Conservation (phyloP, 1,284 basidiomycete genomes). For the Apiotrichum brassicae region DNA sequence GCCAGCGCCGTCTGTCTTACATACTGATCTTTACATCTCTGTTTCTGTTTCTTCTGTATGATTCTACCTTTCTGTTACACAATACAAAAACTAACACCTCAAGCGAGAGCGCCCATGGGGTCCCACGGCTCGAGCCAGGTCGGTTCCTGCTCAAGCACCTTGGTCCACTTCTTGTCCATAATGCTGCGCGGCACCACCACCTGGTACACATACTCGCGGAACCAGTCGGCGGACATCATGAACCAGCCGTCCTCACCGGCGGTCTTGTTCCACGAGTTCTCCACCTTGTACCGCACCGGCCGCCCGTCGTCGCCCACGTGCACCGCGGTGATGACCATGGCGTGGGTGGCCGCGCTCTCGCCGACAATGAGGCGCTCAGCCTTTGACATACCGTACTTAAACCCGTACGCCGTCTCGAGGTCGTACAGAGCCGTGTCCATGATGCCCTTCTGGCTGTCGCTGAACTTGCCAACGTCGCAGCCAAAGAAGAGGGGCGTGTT, state of each 20-base stretch:
- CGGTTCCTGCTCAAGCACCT: constrained; percentile 66
- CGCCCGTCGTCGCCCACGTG: constrained; percentile 71
- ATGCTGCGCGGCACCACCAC: constrained; percentile 73
- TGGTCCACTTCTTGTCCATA: constrained; percentile 69
- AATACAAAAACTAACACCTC: no score
- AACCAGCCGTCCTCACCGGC: constrained; percentile 82
- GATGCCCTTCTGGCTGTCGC: constrained; percentile 55
- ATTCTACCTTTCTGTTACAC: no score
- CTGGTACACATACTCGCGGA: constrained; percentile 69
- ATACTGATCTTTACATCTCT: no score
- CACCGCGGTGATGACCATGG: constrained; percentile 83
- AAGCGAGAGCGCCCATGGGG: constrained; percentile 59
- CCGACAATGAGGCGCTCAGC: constrained; percentile 71
- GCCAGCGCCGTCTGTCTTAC: no score
- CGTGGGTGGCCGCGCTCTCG: constrained; percentile 60
- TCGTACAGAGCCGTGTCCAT: constrained; percentile 82
- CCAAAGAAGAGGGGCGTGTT: constrained; percentile 92
- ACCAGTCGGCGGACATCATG: constrained; percentile 88
- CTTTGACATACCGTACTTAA: constrained; percentile 61
- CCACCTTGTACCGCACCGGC: constrained; percentile 82
- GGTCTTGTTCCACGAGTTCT: constrained; percentile 88
- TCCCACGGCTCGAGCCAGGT: constrained; percentile 77
- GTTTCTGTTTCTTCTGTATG: no score
- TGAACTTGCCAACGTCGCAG: constrained; percentile 56
- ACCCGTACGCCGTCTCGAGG: constrained; percentile 66